Evolutionary conservation across 352 stramenopile species (phyloP).

Genomic region (Globisporangium mamillatum): DNA sequence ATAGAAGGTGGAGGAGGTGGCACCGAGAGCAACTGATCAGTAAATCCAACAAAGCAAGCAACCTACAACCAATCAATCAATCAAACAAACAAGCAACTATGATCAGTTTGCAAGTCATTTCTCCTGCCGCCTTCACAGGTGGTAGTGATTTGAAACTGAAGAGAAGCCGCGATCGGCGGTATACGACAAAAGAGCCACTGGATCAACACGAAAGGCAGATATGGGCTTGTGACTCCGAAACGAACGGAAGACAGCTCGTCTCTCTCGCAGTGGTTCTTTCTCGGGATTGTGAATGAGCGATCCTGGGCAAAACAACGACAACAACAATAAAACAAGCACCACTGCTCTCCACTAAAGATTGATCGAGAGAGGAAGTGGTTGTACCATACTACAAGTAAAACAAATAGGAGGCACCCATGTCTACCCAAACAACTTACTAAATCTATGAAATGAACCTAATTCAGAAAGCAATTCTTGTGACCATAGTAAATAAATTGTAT

Average conservation of each 20-base stretch:
- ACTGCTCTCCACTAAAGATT: too few relatives aligned
- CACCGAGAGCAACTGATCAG: neutral
- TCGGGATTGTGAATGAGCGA: constrained; percentile 1
- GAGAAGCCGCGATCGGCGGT: neutral
- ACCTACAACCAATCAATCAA: too few relatives aligned
- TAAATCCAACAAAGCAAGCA: neutral
- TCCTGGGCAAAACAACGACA: neutral
- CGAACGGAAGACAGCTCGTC: neutral
- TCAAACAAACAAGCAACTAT: neutral
- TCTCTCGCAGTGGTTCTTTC: neutral
- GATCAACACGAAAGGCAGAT: neutral
- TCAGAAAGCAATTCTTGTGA: too few relatives aligned
- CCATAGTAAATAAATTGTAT: too few relatives aligned
- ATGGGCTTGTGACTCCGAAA: neutral
- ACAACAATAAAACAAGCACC: neutral
- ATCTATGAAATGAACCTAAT: too few relatives aligned
- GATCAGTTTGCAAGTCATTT: neutral
- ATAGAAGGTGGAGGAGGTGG: neutral
- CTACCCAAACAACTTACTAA: too few relatives aligned
- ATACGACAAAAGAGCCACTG: neutral
- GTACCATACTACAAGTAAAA: neutral
- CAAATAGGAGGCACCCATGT: too few relatives aligned
- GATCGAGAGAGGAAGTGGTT: neutral
- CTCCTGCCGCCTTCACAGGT: neutral
- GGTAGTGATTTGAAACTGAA: neutral